Evolutionary conservation across 108 stramenopile genomes (phyloP).

Genomic region (Craspedostauros australis): DNA sequence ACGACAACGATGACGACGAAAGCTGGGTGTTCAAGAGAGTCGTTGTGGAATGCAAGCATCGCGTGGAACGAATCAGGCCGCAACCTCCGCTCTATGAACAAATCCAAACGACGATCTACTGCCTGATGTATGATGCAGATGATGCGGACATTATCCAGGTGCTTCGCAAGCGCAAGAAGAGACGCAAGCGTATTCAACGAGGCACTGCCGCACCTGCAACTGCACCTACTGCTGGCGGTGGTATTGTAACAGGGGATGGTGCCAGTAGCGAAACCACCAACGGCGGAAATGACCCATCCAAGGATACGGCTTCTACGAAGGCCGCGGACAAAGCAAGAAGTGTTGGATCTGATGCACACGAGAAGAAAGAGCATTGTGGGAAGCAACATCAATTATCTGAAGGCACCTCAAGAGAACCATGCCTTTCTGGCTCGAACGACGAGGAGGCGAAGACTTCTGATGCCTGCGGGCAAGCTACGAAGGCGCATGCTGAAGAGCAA

Average conservation of each 20-base stretch:
- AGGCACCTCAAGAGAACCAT: too few species aligned
- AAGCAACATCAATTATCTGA: background rate
- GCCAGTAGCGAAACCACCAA: background rate
- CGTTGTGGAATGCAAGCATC: conserved; percentile 82
- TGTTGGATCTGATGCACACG: background rate
- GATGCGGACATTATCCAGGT: conserved; percentile 79
- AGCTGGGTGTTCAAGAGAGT: conserved; percentile 44
- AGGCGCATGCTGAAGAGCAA: background rate
- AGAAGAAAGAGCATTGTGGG: background rate
- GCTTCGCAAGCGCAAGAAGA: conserved; percentile 16
- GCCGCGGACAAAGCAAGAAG: background rate
- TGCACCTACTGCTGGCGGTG: background rate
- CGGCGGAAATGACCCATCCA: background rate
- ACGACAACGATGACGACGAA: conserved; percentile 36
- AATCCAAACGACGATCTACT: conserved; percentile 69
- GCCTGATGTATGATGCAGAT: conserved; percentile 60
- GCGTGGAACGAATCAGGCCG: conserved; percentile 48
- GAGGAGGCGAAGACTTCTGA: too few species aligned
- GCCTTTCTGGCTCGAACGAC: too few species aligned
- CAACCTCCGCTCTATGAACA: conserved; percentile 73
- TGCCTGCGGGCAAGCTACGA: background rate
- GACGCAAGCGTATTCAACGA: background rate
- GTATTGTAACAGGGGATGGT: conserved; percentile 2
- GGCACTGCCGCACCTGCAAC: background rate
- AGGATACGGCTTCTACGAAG: background rate